phyloP scores from a whole-genome alignment of 331 rosid genomes.

The Malus hybrid region DNA sequence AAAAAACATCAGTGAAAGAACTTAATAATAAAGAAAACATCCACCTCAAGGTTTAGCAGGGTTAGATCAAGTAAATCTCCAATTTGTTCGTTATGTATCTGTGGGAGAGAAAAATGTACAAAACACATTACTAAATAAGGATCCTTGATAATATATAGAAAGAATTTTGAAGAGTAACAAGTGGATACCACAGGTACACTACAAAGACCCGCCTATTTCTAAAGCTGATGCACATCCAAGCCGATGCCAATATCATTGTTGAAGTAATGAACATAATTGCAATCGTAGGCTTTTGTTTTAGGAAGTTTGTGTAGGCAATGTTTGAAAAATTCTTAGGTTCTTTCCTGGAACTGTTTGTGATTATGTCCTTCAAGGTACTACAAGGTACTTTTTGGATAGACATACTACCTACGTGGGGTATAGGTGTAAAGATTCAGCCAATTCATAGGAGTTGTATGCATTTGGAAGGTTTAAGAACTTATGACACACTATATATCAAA shows the following conservation, averaged over 20 bases:
- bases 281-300: slow-evolving; percentile 9
- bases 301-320: slow-evolving; percentile 14
- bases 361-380: slow-evolving; percentile 22
- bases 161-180: background rate
- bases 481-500: background rate
- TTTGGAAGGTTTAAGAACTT: background rate
- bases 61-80: slow-evolving; percentile 90
- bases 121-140: background rate
- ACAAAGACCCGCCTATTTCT: slow-evolving; percentile 8
- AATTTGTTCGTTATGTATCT: slow-evolving; percentile 76
- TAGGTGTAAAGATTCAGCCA: background rate
- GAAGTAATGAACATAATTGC: slow-evolving; percentile 20
- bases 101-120: slow-evolving; percentile 4
- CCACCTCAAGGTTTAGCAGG: slow-evolving; percentile 76
- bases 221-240: slow-evolving; percentile 24
- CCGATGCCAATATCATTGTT: slow-evolving; percentile 18
- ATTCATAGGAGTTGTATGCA: background rate
- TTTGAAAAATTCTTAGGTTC: slow-evolving; percentile 16
- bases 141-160: background rate
- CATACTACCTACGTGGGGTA: background rate
- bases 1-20: slow-evolving; percentile 1
- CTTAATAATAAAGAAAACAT: slow-evolving; percentile 4
- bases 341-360: background rate
- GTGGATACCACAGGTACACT: too few species aligned
- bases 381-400: background rate